Base-by-base conservation (phyloP, 352 stramenopile genomes). In the Pythium utonaiense region DNA sequence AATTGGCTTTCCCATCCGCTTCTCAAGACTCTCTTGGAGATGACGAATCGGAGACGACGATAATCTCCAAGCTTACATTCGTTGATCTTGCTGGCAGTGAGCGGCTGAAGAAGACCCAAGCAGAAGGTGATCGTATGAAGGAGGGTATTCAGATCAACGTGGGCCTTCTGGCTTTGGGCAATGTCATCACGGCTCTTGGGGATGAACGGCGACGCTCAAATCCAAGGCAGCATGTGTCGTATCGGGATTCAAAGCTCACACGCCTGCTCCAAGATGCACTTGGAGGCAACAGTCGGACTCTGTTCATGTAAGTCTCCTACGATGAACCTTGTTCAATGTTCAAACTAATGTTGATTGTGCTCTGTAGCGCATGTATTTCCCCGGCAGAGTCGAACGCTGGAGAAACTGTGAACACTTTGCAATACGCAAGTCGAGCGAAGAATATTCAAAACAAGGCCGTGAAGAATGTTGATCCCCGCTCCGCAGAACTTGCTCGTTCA, bases 391-490 rank as follows among this genome's bases (percentile, higher is more conserved):
- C 67, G 4, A 93, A 90, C 49, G 60, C 70, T 13, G 79, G 74
- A 28, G 86, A 96, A 62, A 92, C 80, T 1, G 64, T 93, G 21
- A 96, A 88, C 56, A 96, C 86, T 3, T 72, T 96, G 8, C 85
- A 93, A 38, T 96, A 96, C 34, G 86, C 86, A 19, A 96, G 92
- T 51, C 78, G 86, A 1, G 86, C 86, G 7, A 91, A 89, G 48
- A 94, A 94, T 49, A 96, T 96, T 53, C 86, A 94, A 34, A 96
- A 96, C 58, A 96, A 96, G 59, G 86, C 86, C 4, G 74, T 96
- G 24, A 96, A 96, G 52, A 96, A 96, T 41, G 80, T 96, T 30
- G 85, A 96, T 68, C 80, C 71, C n/a, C 71, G 79, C 13, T 91
- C 85, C 13, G 82, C 78, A 0, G 83, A 96, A 53, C 51, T 96